These are phyloP conservation scores for Aspergillus melleus DNA, from an alignment of 2,329 filamentous ascomycete species.

Conservation along the genomic window DNA sequence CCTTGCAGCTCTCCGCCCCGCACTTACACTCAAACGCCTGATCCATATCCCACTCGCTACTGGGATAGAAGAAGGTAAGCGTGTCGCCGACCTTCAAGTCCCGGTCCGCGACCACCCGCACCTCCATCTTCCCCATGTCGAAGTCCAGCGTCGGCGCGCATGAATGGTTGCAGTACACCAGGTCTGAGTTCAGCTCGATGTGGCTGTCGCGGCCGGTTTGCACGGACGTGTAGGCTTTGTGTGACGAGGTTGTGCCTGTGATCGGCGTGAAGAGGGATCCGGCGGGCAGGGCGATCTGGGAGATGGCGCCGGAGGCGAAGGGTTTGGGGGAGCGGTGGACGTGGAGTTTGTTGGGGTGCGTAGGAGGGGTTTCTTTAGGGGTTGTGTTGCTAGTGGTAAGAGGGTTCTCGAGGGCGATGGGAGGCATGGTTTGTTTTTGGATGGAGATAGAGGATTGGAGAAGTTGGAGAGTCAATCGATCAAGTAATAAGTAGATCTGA, in stretches of 20 bases:
- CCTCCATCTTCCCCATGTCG: slow-evolving; percentile 49
- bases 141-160: slow-evolving; percentile 56
- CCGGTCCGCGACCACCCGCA: slow-evolving; percentile 39
- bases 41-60: slow-evolving; percentile 52
- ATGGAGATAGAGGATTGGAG: no score
- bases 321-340: slow-evolving; percentile 27
- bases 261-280: slow-evolving; percentile 52
- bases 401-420: slow-evolving; percentile 23
- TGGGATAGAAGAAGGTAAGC: slow-evolving; percentile 52
- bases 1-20: slow-evolving; percentile 39
- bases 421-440: slow-evolving; percentile 11
- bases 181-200: slow-evolving; percentile 58
- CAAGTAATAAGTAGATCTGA: no score
- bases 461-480: no score
- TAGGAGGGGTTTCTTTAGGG: slow-evolving; percentile 5
- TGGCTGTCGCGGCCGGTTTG: slow-evolving; percentile 51
- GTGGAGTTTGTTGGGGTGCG: slow-evolving; percentile 24
- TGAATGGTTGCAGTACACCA: slow-evolving; percentile 60
- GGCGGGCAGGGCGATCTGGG: slow-evolving; percentile 51
- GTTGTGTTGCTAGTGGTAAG: slow-evolving; percentile 18
- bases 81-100: slow-evolving; percentile 43
- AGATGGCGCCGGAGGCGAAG: slow-evolving; percentile 44
- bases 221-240: slow-evolving; percentile 53
- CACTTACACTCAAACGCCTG: slow-evolving; percentile 48
- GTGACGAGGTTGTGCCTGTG: slow-evolving; percentile 46